phyloP scores from a whole-genome alignment of 2,329 filamentous ascomycete genomes.

The Pestalotiopsis sp. region DNA sequence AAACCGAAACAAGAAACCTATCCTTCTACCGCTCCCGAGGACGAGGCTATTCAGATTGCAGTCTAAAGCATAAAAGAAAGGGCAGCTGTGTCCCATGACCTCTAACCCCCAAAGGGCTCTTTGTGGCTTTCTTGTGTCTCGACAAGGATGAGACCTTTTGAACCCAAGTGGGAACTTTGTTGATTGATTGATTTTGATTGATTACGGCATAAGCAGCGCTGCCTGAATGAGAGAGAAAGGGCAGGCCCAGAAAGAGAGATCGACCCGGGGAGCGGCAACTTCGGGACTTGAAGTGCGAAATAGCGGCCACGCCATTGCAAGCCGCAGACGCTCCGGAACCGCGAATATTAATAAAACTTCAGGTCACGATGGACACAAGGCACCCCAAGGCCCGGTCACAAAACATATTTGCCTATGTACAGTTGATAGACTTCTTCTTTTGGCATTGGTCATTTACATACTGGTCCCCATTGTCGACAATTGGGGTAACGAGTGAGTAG shows the following conservation, averaged over 20 bases:
- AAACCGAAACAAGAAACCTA: neutral
- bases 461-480: neutral
- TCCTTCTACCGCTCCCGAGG: neutral
- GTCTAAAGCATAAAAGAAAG: neutral
- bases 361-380: slow-evolving; percentile 5
- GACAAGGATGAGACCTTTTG: neutral
- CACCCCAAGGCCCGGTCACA: neutral
- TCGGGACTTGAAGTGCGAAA: slow-evolving; percentile 1
- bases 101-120: neutral
- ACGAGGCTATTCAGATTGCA: slow-evolving; percentile 3
- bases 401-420: neutral
- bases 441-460: neutral
- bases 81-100: neutral
- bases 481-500: neutral
- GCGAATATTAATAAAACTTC: neutral
- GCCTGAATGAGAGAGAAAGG: neutral
- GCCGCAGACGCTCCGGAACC: neutral
- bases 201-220: neutral
- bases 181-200: neutral
- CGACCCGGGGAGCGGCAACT: neutral
- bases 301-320: neutral
- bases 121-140: neutral
- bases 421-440: neutral
- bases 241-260: neutral
- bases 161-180: slow-evolving; percentile 8